These are phyloP conservation scores for Exophiala alcalophila DNA, from an alignment of 2,329 filamentous ascomycete species.

Conservation along the genomic window DNA sequence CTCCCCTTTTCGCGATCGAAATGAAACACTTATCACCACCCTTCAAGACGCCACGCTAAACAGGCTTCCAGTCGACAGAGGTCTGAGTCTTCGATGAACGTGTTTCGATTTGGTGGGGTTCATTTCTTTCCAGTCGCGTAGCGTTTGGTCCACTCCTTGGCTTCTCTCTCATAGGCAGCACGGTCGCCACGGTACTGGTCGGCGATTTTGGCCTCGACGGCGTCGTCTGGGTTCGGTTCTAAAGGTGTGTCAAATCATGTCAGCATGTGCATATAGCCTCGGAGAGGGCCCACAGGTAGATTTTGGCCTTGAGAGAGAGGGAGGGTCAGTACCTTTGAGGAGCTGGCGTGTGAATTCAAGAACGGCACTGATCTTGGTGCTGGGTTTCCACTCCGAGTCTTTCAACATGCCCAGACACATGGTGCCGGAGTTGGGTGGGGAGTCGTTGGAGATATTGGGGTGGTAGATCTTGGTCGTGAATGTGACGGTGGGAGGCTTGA, in stretches of 20 bases:
- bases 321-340: constrained; percentile 51
- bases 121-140: constrained; percentile 58
- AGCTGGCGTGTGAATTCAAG: constrained; percentile 73
- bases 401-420: constrained; percentile 85
- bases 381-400: constrained; percentile 87
- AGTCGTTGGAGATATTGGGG: constrained; percentile 64
- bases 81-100: too few species aligned
- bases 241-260: constrained; percentile 29
- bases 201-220: constrained; percentile 80
- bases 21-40: too few species aligned
- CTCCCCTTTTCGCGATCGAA: too few species aligned
- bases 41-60: too few species aligned
- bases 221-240: constrained; percentile 84
- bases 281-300: background rate
- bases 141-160: constrained; percentile 67
- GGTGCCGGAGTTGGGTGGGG: constrained; percentile 58
- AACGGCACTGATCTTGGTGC: constrained; percentile 70
- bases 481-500: constrained; percentile 76
- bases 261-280: background rate
- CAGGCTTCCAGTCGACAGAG: too few species aligned
- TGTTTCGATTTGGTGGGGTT: too few species aligned
- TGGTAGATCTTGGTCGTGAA: constrained; percentile 94
- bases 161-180: constrained; percentile 69
- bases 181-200: constrained; percentile 74
- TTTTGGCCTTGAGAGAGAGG: too few species aligned